Conservation (phyloP, 78 protist species). For the Cyanophora paradoxa region DNA sequence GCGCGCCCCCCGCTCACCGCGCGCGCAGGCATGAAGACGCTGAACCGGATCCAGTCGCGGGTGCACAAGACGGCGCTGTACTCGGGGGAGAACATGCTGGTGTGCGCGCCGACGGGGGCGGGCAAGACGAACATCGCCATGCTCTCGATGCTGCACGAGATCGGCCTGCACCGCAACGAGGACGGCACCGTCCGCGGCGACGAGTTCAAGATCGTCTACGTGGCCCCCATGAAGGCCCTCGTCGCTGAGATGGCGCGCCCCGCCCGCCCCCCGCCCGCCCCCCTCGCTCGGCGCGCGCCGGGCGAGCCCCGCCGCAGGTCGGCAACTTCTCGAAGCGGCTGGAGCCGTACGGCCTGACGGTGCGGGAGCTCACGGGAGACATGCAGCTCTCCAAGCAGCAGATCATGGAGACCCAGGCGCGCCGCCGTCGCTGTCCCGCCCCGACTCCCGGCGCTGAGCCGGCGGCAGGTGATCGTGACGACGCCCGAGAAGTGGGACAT, state of each 20-base stretch:
- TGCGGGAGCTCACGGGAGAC: conserved; percentile 96
- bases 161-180: conserved; percentile 43
- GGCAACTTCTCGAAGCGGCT: conserved; percentile 75
- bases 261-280: too few species aligned
- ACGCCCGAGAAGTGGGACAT: conserved; percentile 99
- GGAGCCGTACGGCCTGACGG: conserved; percentile 52
- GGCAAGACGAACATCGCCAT: conserved; percentile 99
- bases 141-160: conserved; percentile 84
- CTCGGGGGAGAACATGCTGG: conserved; percentile 74
- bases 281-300: too few species aligned
- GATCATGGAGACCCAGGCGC: conserved; percentile 85
- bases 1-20: too few species aligned
- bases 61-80: conserved; percentile 55
- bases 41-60: conserved; percentile 74
- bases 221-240: conserved; percentile 99
- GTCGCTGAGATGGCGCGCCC: conserved; percentile 78
- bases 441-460: neutral
- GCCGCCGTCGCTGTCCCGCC: neutral
- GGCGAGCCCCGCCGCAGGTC: too few species aligned
- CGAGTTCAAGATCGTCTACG: conserved; percentile 80
- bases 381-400: conserved; percentile 69
- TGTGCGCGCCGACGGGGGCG: conserved; percentile 99
- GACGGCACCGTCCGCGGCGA: conserved; percentile 53
- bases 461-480: conserved; percentile 80
- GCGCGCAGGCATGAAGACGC: conserved; percentile 20